Percentiles rank a stretch among this genome's conserved stretches.
Conservation (phyloP, 306 rosid genomes). For the Luffa acutangula region DNA sequence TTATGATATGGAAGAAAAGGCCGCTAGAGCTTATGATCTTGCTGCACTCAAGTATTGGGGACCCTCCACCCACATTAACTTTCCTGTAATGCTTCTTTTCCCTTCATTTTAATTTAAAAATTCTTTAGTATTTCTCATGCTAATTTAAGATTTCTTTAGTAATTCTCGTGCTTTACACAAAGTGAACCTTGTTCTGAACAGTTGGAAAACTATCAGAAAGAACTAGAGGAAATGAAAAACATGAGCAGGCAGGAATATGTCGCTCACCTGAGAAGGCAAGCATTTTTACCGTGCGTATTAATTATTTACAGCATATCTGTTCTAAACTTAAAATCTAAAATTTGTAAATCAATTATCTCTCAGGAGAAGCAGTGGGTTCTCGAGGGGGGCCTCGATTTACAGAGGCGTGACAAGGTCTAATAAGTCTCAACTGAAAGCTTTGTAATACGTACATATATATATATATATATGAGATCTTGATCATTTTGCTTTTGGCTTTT, state of each 20-base stretch:
- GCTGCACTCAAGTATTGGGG: conserved; percentile 99
- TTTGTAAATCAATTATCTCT: not conserved
- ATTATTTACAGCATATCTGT: not conserved
- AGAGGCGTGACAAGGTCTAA: conserved; percentile 92
- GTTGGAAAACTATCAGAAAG: conserved; percentile 67
- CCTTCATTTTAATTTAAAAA: not conserved
- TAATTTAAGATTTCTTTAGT: not conserved
- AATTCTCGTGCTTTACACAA: not conserved
- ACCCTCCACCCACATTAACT: conserved; percentile 84
- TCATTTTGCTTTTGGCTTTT: conserved; percentile 1
- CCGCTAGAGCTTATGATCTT: conserved; percentile 88
- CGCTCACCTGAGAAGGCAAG: conserved; percentile 79
- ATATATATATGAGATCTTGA: not conserved
- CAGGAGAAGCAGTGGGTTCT: conserved; percentile 93
- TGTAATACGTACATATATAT: not conserved
- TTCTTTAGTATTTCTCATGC: not conserved
- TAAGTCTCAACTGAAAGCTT: conserved; percentile 10
- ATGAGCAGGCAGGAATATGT: conserved; percentile 85
- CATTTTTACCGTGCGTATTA: not conserved
- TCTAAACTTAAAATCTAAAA: not conserved
- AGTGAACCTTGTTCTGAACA: conserved; percentile 14
- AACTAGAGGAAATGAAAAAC: conserved; percentile 73
- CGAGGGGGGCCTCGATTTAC: conserved; percentile 86
- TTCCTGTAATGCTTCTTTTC: conserved; percentile 40
- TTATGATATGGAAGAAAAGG: conserved; percentile 93